Evolutionary conservation across 2,329 filamentous ascomycete species (phyloP), one percentile per base, ranked within the genome.

Genomic region (Mycogone perniciosa): DNA sequence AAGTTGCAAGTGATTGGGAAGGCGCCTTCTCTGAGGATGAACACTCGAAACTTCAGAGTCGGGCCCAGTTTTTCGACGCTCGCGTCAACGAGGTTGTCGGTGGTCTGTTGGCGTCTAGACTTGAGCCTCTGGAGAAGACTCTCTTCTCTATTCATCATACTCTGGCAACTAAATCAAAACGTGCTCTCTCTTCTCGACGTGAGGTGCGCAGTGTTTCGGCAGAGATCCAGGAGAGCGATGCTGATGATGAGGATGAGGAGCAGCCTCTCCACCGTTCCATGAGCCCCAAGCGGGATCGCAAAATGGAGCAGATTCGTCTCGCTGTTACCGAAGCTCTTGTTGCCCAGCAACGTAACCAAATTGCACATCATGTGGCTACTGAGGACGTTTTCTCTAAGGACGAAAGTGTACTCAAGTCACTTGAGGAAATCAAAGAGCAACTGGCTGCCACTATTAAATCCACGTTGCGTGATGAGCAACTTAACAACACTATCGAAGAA

Each of bases 221-320:
- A n/a, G 86, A 89, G 31, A 63, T 78, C 4, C 76, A 81, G 44
- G 84, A 95, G 53, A 96, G 92, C 64, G 93, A 97, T 69, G 92
- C 93, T 8, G 92, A 97, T 65, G 91, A 96, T 55, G 90, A 96
- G 63, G 91, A 95, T 57, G 90, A 96, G 26, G 88, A 85, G 51
- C 78, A 82, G 50, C 55, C 71, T 53, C 71, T 76, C 55, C 76
- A 82, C 64, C 84, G 88, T 46, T 86, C 87, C 5, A 77, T 84
- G 59, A 96, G 91, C 59, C 89, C 90, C 13, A 80, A 81, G 51
- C 80, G 85, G 54, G 89, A 95, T 62, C 84, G 85, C 60, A 89
- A 82, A 59, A 68, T 91, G 60, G 90, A 96, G 52, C 89, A 92
- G 65, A 89, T 99, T 57, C 85, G 85, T 48, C 73, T 75, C 27